A percentile compares a stretch with the other conserved stretches of the same genome.
These are phyloP conservation scores for Pezicula radicicola DNA, from an alignment of 2,329 filamentous ascomycete species.

Conservation along the genomic window DNA sequence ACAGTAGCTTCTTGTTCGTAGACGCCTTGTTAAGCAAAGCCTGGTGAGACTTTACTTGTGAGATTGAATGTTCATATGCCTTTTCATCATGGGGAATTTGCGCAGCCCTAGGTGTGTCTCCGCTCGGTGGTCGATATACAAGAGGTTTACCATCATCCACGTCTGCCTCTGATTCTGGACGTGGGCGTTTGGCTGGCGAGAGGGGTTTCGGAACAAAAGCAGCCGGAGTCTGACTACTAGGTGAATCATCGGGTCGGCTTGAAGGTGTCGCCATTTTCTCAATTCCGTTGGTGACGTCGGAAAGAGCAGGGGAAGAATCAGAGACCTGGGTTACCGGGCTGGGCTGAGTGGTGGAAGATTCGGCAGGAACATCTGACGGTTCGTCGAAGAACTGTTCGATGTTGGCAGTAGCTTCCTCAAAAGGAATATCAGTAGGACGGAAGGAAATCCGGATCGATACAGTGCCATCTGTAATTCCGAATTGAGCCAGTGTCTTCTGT, in stretches of 20 bases:
- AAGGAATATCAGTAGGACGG: conserved; percentile 69
- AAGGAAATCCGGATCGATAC: conserved; percentile 77
- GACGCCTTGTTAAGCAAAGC: conserved; percentile 56
- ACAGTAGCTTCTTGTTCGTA: conserved; percentile 74
- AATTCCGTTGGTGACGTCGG: conserved; percentile 14
- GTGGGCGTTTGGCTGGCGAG: conserved; percentile 8
- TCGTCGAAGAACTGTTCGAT: conserved; percentile 74
- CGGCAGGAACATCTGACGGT: conserved; percentile 12
- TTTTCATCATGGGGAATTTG: conserved; percentile 62
- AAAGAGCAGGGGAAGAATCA: conserved; percentile 1
- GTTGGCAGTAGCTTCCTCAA: conserved; percentile 81
- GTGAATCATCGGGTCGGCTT: background rate
- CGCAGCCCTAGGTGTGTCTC: conserved; percentile 73
- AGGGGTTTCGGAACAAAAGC: background rate
- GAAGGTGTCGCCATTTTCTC: conserved; percentile 9
- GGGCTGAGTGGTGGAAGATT: background rate
- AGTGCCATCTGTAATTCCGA: conserved; percentile 84
- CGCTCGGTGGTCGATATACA: conserved; percentile 76
- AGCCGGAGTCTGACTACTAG: background rate
- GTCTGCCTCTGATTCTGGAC: conserved; percentile 8
- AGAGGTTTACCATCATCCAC: conserved; percentile 41
- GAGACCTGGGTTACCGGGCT: conserved; percentile 12
- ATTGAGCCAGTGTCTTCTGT: conserved; percentile 82
- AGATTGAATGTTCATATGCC: conserved; percentile 75
- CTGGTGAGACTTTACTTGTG: conserved; percentile 74